These are phyloP conservation scores for Cryptosporidium meleagridis DNA, from an alignment of 169 alveolate genomes.

Conservation along the genomic window DNA sequence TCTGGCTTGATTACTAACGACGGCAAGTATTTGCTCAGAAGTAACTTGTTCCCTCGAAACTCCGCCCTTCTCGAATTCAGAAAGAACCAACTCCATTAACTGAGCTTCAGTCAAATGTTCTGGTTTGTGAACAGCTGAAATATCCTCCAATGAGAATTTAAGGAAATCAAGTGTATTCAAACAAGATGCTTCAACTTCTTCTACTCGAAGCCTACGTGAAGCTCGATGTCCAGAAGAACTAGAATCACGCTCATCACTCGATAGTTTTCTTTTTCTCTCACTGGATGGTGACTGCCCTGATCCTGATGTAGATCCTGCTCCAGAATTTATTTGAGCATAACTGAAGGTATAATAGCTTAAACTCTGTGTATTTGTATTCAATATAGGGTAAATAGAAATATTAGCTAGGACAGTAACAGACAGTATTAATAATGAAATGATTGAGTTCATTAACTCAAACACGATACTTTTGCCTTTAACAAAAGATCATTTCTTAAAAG, in stretches of 20 bases:
- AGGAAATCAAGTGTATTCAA: background rate
- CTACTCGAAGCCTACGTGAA: slow-evolving; percentile 5
- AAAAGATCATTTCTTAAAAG: background rate
- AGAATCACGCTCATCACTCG: background rate
- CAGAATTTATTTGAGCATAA: background rate
- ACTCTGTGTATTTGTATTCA: background rate
- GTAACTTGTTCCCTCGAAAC: background rate
- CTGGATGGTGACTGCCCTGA: background rate
- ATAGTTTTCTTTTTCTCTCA: slow-evolving; percentile 1
- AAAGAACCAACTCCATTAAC: background rate
- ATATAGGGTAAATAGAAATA: background rate
- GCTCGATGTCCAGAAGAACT: background rate
- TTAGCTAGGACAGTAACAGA: background rate
- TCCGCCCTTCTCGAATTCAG: background rate
- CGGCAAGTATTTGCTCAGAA: background rate
- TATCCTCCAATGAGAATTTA: background rate
- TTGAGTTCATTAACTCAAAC: slow-evolving; percentile 26
- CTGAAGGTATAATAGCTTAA: background rate
- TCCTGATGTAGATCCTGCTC: background rate
- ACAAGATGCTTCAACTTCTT: background rate
- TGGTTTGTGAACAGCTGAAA: background rate
- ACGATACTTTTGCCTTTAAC: background rate
- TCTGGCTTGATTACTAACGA: background rate
- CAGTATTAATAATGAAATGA: background rate
- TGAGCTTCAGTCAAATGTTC: background rate